Conservation (phyloP, 2,329 filamentous ascomycete species). For the Exutisphaerella laricina region DNA sequence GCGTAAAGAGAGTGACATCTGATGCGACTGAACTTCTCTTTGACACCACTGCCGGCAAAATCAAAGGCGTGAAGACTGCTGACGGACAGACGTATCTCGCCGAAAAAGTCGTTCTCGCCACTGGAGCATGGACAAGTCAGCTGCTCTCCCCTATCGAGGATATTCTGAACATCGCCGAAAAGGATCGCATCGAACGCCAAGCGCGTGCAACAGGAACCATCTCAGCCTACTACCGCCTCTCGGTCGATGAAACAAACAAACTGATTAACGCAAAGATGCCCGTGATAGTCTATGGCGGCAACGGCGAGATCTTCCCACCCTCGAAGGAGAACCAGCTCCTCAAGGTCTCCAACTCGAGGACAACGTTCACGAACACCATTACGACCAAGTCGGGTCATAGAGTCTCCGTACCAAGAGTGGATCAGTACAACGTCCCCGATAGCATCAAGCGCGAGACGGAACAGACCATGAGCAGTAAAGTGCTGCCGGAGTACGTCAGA, state of each 20-base stretch:
- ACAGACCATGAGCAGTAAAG: slow-evolving; percentile 16
- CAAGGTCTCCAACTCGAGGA: slow-evolving; percentile 58
- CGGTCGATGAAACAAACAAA: slow-evolving; percentile 44
- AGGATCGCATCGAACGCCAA: slow-evolving; percentile 49
- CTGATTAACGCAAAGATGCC: slow-evolving; percentile 44
- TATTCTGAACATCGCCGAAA: slow-evolving; percentile 38
- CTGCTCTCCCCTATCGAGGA: slow-evolving; percentile 49
- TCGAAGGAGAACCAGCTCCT: slow-evolving; percentile 45
- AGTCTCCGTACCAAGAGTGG: slow-evolving; percentile 47
- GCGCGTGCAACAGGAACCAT: slow-evolving; percentile 55
- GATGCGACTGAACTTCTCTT: slow-evolving; percentile 43
- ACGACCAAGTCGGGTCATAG: slow-evolving; percentile 44
- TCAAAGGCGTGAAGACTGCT: slow-evolving; percentile 45
- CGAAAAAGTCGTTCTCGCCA: slow-evolving; percentile 50
- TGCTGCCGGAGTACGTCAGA: slow-evolving; percentile 32
- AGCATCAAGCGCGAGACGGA: slow-evolving; percentile 18
- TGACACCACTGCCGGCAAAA: slow-evolving; percentile 20
- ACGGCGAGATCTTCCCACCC: slow-evolving; percentile 46
- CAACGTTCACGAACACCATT: slow-evolving; percentile 50
- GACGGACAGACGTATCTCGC: slow-evolving; percentile 47
- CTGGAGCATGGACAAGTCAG: slow-evolving; percentile 53
- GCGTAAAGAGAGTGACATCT: slow-evolving; percentile 43
- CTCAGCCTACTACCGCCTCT: slow-evolving; percentile 53
- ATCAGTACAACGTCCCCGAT: slow-evolving; percentile 18
- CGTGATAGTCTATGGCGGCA: slow-evolving; percentile 47